phyloP scores from a whole-genome alignment of 306 rosid species.

The Adenanthera pavonina region DNA sequence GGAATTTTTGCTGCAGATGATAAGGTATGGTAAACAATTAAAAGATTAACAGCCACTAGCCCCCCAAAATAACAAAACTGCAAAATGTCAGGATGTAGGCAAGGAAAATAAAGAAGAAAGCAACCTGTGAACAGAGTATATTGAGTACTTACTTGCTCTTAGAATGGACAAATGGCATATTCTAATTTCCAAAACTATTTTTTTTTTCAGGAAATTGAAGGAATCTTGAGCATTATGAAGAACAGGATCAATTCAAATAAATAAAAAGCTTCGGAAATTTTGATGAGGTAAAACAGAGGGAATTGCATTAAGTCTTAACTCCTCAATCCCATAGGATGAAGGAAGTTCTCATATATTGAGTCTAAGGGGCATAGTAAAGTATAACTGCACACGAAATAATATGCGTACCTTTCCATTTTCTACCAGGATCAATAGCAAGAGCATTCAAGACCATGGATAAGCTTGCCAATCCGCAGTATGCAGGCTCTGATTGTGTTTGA shows the following conservation, averaged over 20 bases:
- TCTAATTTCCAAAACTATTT: not conserved
- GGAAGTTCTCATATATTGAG: not conserved
- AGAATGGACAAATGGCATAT: not conserved
- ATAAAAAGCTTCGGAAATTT: not conserved
- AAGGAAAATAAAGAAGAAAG: not conserved
- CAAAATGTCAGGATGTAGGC: not conserved
- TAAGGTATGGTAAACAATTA: not conserved
- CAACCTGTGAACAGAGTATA: not conserved
- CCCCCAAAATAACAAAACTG: not conserved
- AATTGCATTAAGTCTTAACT: not conserved
- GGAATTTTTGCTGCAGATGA: not conserved
- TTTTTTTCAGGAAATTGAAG: not conserved
- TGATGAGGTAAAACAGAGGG: not conserved
- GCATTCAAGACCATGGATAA: slow-evolving; percentile 93
- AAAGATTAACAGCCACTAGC: not conserved
- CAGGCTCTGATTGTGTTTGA: slow-evolving; percentile 94
- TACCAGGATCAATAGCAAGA: slow-evolving; percentile 92
- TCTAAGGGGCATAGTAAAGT: not conserved
- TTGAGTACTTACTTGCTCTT: not conserved
- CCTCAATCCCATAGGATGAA: not conserved
- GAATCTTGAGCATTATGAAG: not conserved
- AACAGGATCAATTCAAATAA: not conserved
- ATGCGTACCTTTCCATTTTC: slow-evolving; percentile 87
- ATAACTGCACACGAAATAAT: not conserved
- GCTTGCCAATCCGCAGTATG: slow-evolving; percentile 92